phyloP scores from a whole-genome alignment of 306 rosid genomes.

The Casuarina equisetifolia region DNA sequence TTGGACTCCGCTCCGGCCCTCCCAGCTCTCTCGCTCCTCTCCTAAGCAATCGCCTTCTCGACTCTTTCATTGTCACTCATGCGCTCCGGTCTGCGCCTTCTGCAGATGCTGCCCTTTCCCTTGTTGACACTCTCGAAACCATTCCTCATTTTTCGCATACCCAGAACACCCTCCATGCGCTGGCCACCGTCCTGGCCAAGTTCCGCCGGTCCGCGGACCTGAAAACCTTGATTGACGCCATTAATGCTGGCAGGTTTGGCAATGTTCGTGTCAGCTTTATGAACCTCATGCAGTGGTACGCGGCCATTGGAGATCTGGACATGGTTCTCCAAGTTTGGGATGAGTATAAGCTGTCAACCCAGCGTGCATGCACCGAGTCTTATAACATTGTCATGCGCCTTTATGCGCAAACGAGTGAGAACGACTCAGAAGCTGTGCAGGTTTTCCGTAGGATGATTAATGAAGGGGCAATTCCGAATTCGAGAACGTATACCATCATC shows the following conservation, averaged over 20 bases:
- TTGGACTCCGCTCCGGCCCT: constrained; percentile 48
- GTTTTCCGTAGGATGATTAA: constrained; percentile 56
- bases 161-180: constrained; percentile 62
- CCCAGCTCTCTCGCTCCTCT: constrained; percentile 45
- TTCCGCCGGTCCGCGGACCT: constrained; percentile 45
- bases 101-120: constrained; percentile 62
- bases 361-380: constrained; percentile 58
- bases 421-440: constrained; percentile 53
- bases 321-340: constrained; percentile 58
- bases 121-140: constrained; percentile 40
- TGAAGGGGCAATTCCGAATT: constrained; percentile 67
- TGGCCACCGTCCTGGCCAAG: constrained; percentile 74
- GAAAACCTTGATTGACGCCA: constrained; percentile 46
- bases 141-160: constrained; percentile 49
- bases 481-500: constrained; percentile 63
- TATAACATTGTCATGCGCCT: constrained; percentile 68
- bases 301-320: constrained; percentile 57
- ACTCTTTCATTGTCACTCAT: constrained; percentile 64
- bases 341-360: constrained; percentile 38
- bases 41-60: constrained; percentile 50
- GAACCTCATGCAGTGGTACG: constrained; percentile 71
- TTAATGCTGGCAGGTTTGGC: constrained; percentile 44
- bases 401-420: constrained; percentile 51
- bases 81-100: constrained; percentile 75
- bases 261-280: constrained; percentile 51